Evolutionary conservation across 805 yeast genomes (phyloP).

Genomic region (Metschnikowia kofuensis): DNA sequence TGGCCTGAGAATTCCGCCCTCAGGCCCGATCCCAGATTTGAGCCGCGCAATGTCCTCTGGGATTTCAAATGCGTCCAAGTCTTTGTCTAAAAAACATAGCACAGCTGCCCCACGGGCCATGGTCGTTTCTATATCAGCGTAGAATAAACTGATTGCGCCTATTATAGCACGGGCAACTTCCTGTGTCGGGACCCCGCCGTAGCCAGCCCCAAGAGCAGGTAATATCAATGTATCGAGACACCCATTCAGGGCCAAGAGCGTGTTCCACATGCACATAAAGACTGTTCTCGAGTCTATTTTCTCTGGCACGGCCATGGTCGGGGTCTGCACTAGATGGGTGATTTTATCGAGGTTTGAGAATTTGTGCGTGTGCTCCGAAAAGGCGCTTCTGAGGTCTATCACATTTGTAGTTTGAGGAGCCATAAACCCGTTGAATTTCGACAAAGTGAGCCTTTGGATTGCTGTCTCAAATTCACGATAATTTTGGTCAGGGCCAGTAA

Average conservation of each 20-base stretch:
- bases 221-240: conserved; percentile 16
- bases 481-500: conserved; percentile 5
- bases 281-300: conserved; percentile 9
- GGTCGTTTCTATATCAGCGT: conserved; percentile 9
- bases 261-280: conserved; percentile 24
- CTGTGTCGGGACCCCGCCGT: conserved; percentile 19
- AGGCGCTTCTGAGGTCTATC: conserved; percentile 12
- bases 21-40: neutral
- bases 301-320: conserved; percentile 28
- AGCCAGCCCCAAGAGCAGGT: conserved; percentile 31
- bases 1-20: neutral
- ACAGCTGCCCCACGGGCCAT: conserved; percentile 19
- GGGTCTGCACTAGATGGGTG: conserved; percentile 11
- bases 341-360: conserved; percentile 2
- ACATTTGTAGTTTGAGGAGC: conserved; percentile 16
- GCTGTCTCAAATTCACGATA: conserved; percentile 14
- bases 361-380: neutral
- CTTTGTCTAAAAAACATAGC: conserved; percentile 19
- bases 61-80: conserved; percentile 14
- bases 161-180: conserved; percentile 20
- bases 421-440: conserved; percentile 18
- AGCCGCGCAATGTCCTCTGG: conserved; percentile 2
- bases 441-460: conserved; percentile 18
- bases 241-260: conserved; percentile 9
- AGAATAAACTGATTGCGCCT: conserved; percentile 20